Evolutionary conservation across 1,284 basidiomycete species (phyloP).

Genomic region (Mycena sp.): DNA sequence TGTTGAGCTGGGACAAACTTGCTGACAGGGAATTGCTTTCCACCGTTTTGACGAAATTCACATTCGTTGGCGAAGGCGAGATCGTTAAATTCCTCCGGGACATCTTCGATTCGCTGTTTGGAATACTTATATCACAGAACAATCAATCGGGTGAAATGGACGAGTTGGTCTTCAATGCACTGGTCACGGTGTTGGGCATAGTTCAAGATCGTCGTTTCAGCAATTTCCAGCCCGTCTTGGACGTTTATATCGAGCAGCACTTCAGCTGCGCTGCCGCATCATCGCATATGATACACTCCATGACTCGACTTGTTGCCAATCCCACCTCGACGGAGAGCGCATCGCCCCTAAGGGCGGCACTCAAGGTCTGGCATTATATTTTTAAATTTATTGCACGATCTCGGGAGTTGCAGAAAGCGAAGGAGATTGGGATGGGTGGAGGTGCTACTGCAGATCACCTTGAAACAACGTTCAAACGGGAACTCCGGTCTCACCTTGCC

Average conservation of each 20-base stretch:
- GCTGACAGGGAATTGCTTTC: slow-evolving; percentile 74
- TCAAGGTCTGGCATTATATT: slow-evolving; percentile 97
- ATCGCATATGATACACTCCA: slow-evolving; percentile 85
- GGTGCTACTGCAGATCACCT: slow-evolving; percentile 87
- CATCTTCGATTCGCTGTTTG: slow-evolving; percentile 95
- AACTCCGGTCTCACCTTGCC: slow-evolving; percentile 77
- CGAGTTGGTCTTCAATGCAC: slow-evolving; percentile 87
- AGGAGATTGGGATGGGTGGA: slow-evolving; percentile 80
- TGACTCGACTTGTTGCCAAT: slow-evolving; percentile 84
- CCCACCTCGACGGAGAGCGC: slow-evolving; percentile 82
- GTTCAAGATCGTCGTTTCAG: slow-evolving; percentile 95
- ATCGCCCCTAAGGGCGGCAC: slow-evolving; percentile 82
- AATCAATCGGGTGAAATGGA: slow-evolving; percentile 88
- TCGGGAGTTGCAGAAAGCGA: slow-evolving; percentile 86
- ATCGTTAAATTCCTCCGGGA: slow-evolving; percentile 95
- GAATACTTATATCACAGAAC: slow-evolving; percentile 80
- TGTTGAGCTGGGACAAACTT: slow-evolving; percentile 87
- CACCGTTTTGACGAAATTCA: slow-evolving; percentile 85
- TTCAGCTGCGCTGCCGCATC: slow-evolving; percentile 85
- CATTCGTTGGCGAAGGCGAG: slow-evolving; percentile 92
- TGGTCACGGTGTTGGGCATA: slow-evolving; percentile 91
- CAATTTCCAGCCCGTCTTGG: slow-evolving; percentile 93
- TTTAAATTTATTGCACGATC: slow-evolving; percentile 94
- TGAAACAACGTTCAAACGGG: slow-evolving; percentile 86
- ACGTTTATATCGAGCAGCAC: slow-evolving; percentile 92